Evolutionary conservation across 345 rosid species (phyloP), one percentile per base, ranked within the genome.

Genomic region (Euphorbia pulcherrima): DNA sequence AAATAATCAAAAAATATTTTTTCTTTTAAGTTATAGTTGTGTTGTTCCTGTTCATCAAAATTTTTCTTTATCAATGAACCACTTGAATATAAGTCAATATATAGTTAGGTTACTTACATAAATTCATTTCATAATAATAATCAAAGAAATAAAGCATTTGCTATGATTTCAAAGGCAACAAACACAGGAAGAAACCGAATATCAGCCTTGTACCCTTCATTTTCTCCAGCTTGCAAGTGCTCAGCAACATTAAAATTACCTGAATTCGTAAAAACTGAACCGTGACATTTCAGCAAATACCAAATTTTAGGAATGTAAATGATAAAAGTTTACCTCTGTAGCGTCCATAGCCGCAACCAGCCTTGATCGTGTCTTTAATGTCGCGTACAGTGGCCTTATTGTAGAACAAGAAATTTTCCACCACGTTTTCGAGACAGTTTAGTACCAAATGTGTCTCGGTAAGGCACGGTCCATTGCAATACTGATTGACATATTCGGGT

Each of bases 391-490:
- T 91, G 52, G 99, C 96, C 46, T 65, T 82, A 60, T 91, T 94
- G 74, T 80, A 83, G 82, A 94, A 91, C 58, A 65, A 8, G 66
- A 87, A 94, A 80, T 87, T 70, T 27, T n/a, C 56, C 77, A 88
- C 46, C 44, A 94, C 65, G 67, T 72, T 69, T 30, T 89, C 85
- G 18, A 91, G 68, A 78, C 99, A 94, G 50, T 69, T 48, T 24
- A 94, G 88, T 70, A 85, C 92, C 73, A 91, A 68, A 75, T 87
- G 74, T 33, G 96, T 91, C 78, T 91, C 97, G 0, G 79, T 9
- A 51, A 84, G 73, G 81, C 99, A 94, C 14, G 97, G 88, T 46
- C 99, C 99, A 2, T 8, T 58, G 75, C 99, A 94, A 76, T 82
- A 94, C 44, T 64, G 62, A 3, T 85, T 83, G 1, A 82, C 66